Percentiles rank a stretch among this genome's conserved stretches.
phyloP scores from a whole-genome alignment of 305 asterid species.

The Fraxinus albicans region DNA sequence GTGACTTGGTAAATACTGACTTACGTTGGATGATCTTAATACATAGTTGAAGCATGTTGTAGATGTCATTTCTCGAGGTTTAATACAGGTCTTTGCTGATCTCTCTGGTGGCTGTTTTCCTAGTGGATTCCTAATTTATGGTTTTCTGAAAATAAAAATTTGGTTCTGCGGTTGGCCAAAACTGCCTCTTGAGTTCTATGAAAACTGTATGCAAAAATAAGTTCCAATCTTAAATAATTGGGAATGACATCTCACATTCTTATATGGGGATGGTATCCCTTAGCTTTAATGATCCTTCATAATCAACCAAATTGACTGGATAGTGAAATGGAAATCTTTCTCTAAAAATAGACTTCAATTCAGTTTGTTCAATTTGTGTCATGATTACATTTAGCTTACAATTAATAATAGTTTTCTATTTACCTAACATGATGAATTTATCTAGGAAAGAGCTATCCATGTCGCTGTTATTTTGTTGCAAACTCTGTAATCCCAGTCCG shows the following conservation, averaged over 20 bases:
- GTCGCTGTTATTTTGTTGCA: neutral
- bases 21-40: conserved; percentile 10
- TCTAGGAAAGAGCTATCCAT: neutral
- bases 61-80: neutral
- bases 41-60: conserved; percentile 12
- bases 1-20: neutral
- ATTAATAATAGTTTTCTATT: neutral
- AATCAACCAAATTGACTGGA: neutral
- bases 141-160: neutral
- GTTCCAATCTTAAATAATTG: neutral
- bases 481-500: neutral
- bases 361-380: neutral
- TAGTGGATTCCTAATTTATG: neutral
- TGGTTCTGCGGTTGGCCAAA: neutral
- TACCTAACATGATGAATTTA: neutral
- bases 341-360: neutral
- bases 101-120: neutral
- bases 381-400: neutral
- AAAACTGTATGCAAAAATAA: neutral
- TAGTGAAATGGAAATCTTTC: neutral
- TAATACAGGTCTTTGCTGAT: neutral
- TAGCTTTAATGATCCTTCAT: neutral
- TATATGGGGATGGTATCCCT: neutral
- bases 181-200: neutral
- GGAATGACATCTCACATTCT: neutral